Percentiles rank a stretch among this genome's conserved stretches.
phyloP scores from a whole-genome alignment of 768 basidiomycete genomes.

The button mushroom (Agaricus bisporus) region DNA sequence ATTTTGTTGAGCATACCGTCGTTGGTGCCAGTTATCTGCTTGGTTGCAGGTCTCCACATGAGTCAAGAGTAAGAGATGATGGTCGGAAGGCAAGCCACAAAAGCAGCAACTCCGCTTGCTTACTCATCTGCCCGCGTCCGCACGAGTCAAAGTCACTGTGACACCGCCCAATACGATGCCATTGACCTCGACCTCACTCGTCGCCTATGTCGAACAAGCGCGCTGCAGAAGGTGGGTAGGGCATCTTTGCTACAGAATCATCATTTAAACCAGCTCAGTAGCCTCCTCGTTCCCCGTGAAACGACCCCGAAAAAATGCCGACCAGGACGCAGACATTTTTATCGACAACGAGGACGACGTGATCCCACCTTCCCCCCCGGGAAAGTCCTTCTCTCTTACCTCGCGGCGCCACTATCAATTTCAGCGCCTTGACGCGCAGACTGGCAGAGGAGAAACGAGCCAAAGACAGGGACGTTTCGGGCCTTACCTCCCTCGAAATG shows the following conservation, averaged over 20 bases:
- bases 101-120: slow-evolving; percentile 31
- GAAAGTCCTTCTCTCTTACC: slow-evolving; percentile 50
- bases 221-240: slow-evolving; percentile 29
- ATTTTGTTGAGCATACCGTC: slow-evolving; percentile 58
- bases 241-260: slow-evolving; percentile 1
- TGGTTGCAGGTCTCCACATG: slow-evolving; percentile 89
- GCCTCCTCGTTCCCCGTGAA: slow-evolving; percentile 32
- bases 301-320: slow-evolving; percentile 38
- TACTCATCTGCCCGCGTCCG: slow-evolving; percentile 15
- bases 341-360: slow-evolving; percentile 54
- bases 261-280: slow-evolving; percentile 12
- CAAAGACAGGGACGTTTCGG: slow-evolving; percentile 36
- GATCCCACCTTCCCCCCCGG: slow-evolving; percentile 48
- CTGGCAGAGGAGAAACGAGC: slow-evolving; percentile 56
- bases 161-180: not conserved
- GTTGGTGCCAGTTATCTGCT: slow-evolving; percentile 89
- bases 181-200: not conserved
- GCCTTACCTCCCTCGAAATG: slow-evolving; percentile 48
- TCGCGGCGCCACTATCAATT: slow-evolving; percentile 76
- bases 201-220: slow-evolving; percentile 32
- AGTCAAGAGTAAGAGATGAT: slow-evolving; percentile 33
- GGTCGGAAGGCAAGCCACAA: slow-evolving; percentile 24
- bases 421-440: slow-evolving; percentile 77
- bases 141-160: not conserved
- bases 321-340: slow-evolving; percentile 54